Conservation (phyloP, 2,329 filamentous ascomycete species). For the Rutstroemia sp. region DNA sequence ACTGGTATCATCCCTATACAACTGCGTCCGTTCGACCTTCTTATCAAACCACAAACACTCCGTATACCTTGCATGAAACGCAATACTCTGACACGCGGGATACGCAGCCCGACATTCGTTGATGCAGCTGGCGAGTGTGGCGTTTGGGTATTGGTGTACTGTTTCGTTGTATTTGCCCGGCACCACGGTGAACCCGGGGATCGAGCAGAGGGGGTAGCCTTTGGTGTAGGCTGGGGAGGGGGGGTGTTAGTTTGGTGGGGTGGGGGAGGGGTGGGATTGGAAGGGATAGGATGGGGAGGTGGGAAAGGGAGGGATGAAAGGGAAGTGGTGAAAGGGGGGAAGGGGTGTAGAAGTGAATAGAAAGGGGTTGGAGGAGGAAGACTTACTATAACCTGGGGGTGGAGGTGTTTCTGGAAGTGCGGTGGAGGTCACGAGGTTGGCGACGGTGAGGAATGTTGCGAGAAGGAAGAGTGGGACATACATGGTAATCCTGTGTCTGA, state of each 20-base stretch:
- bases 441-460: background rate
- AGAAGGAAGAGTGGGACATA: background rate
- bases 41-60: conserved; percentile 6
- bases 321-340: too few species aligned
- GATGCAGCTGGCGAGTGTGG: background rate
- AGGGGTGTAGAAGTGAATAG: background rate
- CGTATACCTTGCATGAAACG: background rate
- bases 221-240: background rate
- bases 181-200: background rate
- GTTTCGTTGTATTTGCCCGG: background rate
- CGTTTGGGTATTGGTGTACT: background rate
- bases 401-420: background rate
- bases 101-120: conserved; percentile 5
- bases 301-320: too few species aligned
- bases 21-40: background rate
- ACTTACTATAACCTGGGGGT: conserved; percentile 1
- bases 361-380: too few species aligned
- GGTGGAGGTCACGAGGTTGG: background rate
- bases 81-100: conserved; percentile 1
- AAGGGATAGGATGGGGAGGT: too few species aligned
- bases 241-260: background rate
- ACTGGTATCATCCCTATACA: conserved; percentile 3
- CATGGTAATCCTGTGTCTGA: background rate
- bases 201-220: background rate
- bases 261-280: background rate